phyloP scores from a whole-genome alignment of 192 early-diverging fungal genomes.

The Backusella sp. region DNA sequence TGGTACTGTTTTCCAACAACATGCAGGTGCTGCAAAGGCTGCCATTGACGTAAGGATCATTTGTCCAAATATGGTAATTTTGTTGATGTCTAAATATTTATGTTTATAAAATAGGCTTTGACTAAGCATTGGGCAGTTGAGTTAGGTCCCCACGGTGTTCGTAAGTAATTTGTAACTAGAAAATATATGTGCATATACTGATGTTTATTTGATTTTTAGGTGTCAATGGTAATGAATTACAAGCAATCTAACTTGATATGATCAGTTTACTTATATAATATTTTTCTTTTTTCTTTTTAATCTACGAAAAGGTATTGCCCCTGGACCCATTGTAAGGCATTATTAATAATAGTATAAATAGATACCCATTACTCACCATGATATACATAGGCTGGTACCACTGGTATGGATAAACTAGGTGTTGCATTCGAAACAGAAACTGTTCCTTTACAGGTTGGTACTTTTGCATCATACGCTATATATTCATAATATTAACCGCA shows the following conservation, averaged over 20 bases:
- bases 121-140: slow-evolving; percentile 65
- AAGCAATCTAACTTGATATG: too few species aligned
- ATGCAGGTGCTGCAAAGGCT: slow-evolving; percentile 37
- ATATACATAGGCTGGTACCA: neutral
- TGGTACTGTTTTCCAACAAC: slow-evolving; percentile 45
- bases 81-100: slow-evolving; percentile 12
- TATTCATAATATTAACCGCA: too few species aligned
- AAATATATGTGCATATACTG: neutral
- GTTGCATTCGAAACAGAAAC: slow-evolving; percentile 6
- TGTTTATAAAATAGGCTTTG: slow-evolving; percentile 49
- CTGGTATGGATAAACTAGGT: slow-evolving; percentile 22
- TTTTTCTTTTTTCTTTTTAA: neutral
- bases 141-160: slow-evolving; percentile 70
- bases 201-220: slow-evolving; percentile 1
- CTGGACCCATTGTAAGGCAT: slow-evolving; percentile 11
- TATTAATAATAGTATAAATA: neutral
- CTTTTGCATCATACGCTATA: neutral
- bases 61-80: too few species aligned
- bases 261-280: too few species aligned
- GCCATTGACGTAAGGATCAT: slow-evolving; percentile 31
- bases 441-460: slow-evolving; percentile 27
- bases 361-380: neutral
- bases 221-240: slow-evolving; percentile 10
- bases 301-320: neutral
- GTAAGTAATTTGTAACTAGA: slow-evolving; percentile 20